These are phyloP conservation scores for Gracilaria vermiculophylla DNA, from an alignment of 23 red algal species.

Conservation along the genomic window DNA sequence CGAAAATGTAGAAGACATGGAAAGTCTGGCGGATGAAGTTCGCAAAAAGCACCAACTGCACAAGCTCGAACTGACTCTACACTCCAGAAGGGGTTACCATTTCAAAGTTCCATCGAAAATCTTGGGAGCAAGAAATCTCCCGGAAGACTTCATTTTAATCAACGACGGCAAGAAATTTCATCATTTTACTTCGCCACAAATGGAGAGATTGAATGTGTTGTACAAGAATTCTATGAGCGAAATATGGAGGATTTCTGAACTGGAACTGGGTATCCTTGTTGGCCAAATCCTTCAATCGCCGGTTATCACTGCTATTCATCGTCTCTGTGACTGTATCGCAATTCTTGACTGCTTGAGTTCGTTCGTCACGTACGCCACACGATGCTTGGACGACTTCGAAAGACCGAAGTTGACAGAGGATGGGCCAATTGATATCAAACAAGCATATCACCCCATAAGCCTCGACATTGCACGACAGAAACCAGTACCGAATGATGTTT, in stretches of 20 bases:
- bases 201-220: conserved; percentile 76
- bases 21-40: conserved; percentile 5
- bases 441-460: conserved; percentile 74
- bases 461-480: conserved; percentile 17
- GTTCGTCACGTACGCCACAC: conserved; percentile 62
- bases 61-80: conserved; percentile 51
- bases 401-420: conserved; percentile 51
- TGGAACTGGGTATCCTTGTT: conserved; percentile 72
- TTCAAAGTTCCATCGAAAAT: conserved; percentile 34
- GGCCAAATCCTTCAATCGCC: conserved; percentile 28
- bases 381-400: not conserved
- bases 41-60: conserved; percentile 41
- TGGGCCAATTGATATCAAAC: conserved; percentile 72
- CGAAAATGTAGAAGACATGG: conserved; percentile 76
- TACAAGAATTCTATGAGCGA: conserved; percentile 76
- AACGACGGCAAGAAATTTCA: conserved; percentile 55
- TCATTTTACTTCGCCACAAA: conserved; percentile 67
- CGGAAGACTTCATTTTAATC: conserved; percentile 54
- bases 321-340: conserved; percentile 87
- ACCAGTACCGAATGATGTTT: conserved; percentile 75
- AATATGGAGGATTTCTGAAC: conserved; percentile 69
- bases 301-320: conserved; percentile 69
- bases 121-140: not conserved
- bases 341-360: conserved; percentile 74
- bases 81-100: conserved; percentile 72